These are phyloP conservation scores for Musa schizocarpa DNA, from an alignment of 176 grass and related monocot genomes.

Conservation along the genomic window DNA sequence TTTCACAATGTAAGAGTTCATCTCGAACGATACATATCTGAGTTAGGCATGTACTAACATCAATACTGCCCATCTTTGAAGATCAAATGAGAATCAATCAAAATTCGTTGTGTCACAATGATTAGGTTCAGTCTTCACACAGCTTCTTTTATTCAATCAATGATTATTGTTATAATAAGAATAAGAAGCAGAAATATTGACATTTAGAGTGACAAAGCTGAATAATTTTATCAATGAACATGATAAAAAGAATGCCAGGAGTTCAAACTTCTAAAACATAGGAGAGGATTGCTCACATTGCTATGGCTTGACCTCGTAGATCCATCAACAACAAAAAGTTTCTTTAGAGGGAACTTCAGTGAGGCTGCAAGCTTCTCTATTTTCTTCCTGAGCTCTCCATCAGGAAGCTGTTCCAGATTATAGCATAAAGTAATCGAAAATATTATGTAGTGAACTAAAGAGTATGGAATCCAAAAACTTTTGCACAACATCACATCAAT, in stretches of 20 bases:
- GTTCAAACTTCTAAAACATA: constrained; percentile 14
- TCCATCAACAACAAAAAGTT: constrained; percentile 94
- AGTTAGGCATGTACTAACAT: no score
- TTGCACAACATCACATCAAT: background rate
- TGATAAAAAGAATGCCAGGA: background rate
- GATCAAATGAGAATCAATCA: no score
- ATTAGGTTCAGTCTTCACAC: no score
- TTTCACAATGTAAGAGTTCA: no score
- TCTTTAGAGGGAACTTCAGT: constrained; percentile 94
- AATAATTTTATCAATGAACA: background rate
- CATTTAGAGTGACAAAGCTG: background rate
- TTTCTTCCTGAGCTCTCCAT: constrained; percentile 73
- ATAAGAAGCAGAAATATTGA: background rate
- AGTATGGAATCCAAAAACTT: background rate
- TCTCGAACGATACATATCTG: no score
- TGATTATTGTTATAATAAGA: background rate
- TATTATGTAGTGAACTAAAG: background rate
- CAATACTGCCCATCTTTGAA: no score
- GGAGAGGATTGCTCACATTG: constrained; percentile 47
- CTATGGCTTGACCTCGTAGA: constrained; percentile 97
- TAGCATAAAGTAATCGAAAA: background rate
- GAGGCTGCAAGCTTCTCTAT: constrained; percentile 93
- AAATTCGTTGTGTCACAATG: no score
- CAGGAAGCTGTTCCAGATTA: constrained; percentile 68
- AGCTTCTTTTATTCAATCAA: no score